A percentile compares a stretch with the other conserved stretches of the same genome.
These are phyloP conservation scores for Peltaster fructicola DNA, from an alignment of 2,329 filamentous ascomycete genomes.

Conservation along the genomic window DNA sequence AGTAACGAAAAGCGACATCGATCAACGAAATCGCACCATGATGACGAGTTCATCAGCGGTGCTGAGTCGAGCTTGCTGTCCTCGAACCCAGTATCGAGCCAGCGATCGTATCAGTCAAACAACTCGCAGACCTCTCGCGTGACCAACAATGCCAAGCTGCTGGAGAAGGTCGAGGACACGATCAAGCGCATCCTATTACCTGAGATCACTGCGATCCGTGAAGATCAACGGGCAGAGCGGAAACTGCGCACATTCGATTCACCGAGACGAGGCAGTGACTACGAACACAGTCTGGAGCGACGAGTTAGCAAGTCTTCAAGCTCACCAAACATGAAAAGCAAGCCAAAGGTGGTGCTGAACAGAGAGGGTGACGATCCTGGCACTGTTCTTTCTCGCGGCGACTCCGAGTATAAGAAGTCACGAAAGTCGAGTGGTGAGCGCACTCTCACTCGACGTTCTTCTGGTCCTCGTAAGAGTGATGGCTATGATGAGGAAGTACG, in stretches of 20 bases:
- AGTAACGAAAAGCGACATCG: slow-evolving; percentile 15
- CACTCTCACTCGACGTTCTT: slow-evolving; percentile 12
- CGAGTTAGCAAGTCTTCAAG: slow-evolving; percentile 44
- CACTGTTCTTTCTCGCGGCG: slow-evolving; percentile 36
- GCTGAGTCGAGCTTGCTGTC: slow-evolving; percentile 46
- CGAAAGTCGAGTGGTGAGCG: slow-evolving; percentile 33
- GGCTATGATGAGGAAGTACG: slow-evolving; percentile 29
- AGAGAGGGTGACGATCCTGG: slow-evolving; percentile 41
- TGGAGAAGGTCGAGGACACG: slow-evolving; percentile 85
- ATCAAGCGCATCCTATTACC: slow-evolving; percentile 80
- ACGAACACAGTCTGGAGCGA: slow-evolving; percentile 34
- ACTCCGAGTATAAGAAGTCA: slow-evolving; percentile 35
- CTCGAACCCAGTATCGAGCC: slow-evolving; percentile 36
- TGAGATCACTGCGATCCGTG: slow-evolving; percentile 78
- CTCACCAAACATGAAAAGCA: slow-evolving; percentile 39
- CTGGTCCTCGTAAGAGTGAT: slow-evolving; percentile 12
- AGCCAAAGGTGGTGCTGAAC: slow-evolving; percentile 43
- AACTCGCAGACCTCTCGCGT: slow-evolving; percentile 51
- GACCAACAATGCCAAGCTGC: slow-evolving; percentile 79
- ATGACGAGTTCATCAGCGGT: slow-evolving; percentile 33
- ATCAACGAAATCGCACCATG: slow-evolving; percentile 31
- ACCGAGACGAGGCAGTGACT: slow-evolving; percentile 36
- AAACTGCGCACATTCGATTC: slow-evolving; percentile 51
- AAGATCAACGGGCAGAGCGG: slow-evolving; percentile 66
- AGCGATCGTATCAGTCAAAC: slow-evolving; percentile 41